Percentiles rank a stretch among this genome's conserved stretches.
Conservation (phyloP, 1,139 yeast genomes). For the Starmera stellimalicola region DNA sequence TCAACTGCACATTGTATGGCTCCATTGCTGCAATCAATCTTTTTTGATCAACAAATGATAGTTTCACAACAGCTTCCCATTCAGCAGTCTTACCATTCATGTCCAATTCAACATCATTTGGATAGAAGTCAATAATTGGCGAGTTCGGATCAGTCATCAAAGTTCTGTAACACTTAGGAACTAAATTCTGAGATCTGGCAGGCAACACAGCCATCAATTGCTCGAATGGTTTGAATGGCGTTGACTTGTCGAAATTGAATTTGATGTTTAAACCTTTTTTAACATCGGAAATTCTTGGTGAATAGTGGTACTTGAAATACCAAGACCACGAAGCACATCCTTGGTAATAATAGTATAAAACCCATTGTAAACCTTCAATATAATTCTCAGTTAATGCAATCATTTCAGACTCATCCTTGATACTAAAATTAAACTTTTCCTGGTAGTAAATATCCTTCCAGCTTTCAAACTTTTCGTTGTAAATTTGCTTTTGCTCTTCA, state of each 20-base stretch:
- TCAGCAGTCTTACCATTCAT: conserved; percentile 91
- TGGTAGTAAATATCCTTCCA: conserved; percentile 85
- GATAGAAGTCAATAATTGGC: conserved; percentile 87
- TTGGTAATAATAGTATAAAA: conserved; percentile 74
- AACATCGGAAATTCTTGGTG: conserved; percentile 89
- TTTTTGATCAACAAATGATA: conserved; percentile 84
- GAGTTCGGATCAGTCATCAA: conserved; percentile 86
- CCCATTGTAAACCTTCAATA: conserved; percentile 95
- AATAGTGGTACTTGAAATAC: conserved; percentile 81
- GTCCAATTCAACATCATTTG: conserved; percentile 80
- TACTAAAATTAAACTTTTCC: conserved; percentile 62
- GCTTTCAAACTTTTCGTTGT: conserved; percentile 59
- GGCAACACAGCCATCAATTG: conserved; percentile 98
- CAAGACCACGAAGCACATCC: conserved; percentile 95
- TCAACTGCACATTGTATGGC: conserved; percentile 50
- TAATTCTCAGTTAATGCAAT: conserved; percentile 67
- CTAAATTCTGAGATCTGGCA: conserved; percentile 73
- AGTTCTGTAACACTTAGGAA: conserved; percentile 71
- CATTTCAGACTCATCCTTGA: conserved; percentile 47
- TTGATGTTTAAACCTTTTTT: conserved; percentile 54
- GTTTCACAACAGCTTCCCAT: conserved; percentile 98
- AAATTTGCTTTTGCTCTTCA: conserved; percentile 53
- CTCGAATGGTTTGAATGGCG: conserved; percentile 87
- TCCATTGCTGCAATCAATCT: conserved; percentile 64
- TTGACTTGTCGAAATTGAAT: conserved; percentile 57